These are phyloP conservation scores for Colletotrichum scovillei DNA, from an alignment of 2,329 filamentous ascomycete species.

Conservation along the genomic window DNA sequence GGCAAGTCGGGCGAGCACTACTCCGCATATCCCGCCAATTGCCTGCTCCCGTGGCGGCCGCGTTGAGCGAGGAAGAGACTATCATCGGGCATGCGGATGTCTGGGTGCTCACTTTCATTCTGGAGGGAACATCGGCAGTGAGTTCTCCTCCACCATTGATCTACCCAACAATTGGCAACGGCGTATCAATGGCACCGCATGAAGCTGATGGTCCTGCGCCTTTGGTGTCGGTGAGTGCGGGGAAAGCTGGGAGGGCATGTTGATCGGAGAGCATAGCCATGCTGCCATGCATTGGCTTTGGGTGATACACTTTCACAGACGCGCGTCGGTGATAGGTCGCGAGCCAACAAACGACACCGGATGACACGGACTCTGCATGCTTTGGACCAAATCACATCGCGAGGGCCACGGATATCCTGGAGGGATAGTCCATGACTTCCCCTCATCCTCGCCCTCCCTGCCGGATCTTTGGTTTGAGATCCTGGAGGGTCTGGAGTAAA, in stretches of 20 bases:
- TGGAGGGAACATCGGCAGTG: slow-evolving; percentile 14
- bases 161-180: slow-evolving; percentile 1
- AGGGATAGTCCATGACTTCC: slow-evolving; percentile 22
- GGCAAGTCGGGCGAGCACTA: not conserved
- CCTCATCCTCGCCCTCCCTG: slow-evolving; percentile 19
- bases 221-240: slow-evolving; percentile 12
- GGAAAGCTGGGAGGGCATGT: slow-evolving; percentile 33
- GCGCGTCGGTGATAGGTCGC: slow-evolving; percentile 33
- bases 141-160: not conserved
- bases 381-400: slow-evolving; percentile 19
- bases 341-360: slow-evolving; percentile 16
- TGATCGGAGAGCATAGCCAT: slow-evolving; percentile 30
- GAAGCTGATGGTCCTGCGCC: slow-evolving; percentile 6
- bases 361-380: slow-evolving; percentile 32
- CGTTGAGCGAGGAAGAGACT: not conserved
- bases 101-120: not conserved
- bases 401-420: slow-evolving; percentile 3
- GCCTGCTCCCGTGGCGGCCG: not conserved
- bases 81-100: slow-evolving; percentile 27
- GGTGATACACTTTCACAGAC: slow-evolving; percentile 18
- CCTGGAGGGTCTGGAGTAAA: slow-evolving; percentile 29
- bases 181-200: slow-evolving; percentile 14
- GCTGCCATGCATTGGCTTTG: slow-evolving; percentile 27
- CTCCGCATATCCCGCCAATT: not conserved
- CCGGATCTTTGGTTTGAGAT: slow-evolving; percentile 23